Evolutionary conservation across 495 filamentous ascomycete genomes (phyloP), one percentile per base, ranked within the genome.

Genomic region (Chaetomium tenue): DNA sequence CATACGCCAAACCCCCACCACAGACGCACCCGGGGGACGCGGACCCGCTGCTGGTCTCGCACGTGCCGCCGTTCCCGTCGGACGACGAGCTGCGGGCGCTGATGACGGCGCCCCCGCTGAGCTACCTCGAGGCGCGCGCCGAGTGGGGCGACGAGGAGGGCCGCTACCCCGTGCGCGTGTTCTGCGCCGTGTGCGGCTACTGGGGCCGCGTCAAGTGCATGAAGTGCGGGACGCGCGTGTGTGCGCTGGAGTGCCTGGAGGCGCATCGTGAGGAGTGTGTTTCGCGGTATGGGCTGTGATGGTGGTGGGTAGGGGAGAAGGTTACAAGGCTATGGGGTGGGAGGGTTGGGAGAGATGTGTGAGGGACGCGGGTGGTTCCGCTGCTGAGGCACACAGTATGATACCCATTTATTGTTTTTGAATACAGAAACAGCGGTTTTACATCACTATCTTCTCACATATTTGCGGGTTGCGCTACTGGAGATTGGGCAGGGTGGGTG

Each of bases 131-230:
- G 33, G 87, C 92, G 28, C 81, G 89, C n/a, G 87, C 83, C 0
- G 79, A 76, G 13, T 85, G 86, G 62, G 68, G 51, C 9, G 74
- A 67, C 11, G 74, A 71, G 46, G 68, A 77, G 58, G 57, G 52
- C 18, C 37, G 63, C 60, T 86, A 84, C 57, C 86, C 90, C n/a
- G 77, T 81, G 58, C 80, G 91, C 58, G 71, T 74, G 28, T 97
- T 97, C 71, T 97, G 92, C 77, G 90, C 89, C 70, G 87, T 93
- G 58, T 97, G 92, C 76, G 92, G 92, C 37, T 96, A 94, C 75
- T 97, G 93, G 92, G 92, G 92, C 1, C 83, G 89, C 66, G 89
- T 92, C 33, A 85, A 83, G 75, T 97, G 92, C 75, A 85, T 88
- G 78, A 92, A 87, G 76, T 97, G 92, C 77, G 91, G 91, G 42